Evolutionary conservation across 1,284 basidiomycete species (phyloP).

Genomic region (Abortiporus biennis): DNA sequence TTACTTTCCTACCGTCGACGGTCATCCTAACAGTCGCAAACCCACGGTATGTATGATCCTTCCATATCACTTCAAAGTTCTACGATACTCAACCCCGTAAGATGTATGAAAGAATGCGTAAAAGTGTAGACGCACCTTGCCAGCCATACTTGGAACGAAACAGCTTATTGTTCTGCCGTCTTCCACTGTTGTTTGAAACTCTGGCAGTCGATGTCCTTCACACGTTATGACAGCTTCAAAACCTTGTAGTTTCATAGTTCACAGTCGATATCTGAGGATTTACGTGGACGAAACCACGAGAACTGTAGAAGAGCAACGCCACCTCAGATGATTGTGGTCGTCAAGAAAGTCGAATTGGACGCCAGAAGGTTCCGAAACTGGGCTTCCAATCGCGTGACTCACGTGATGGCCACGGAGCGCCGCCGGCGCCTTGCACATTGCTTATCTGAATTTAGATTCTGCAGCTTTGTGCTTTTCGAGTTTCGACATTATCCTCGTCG

Average conservation of each 20-base stretch:
- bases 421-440: background rate
- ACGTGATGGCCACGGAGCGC: background rate
- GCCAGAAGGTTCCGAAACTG: background rate
- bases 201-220: background rate
- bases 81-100: background rate
- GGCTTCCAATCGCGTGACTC: background rate
- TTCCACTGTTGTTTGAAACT: slow-evolving; percentile 1
- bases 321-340: background rate
- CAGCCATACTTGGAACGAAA: slow-evolving; percentile 5
- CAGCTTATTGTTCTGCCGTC: background rate
- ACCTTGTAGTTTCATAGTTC: background rate
- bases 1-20: background rate
- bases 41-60: background rate
- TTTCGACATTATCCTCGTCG: background rate
- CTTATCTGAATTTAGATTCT: background rate
- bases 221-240: slow-evolving; percentile 2
- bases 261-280: background rate
- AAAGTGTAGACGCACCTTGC: slow-evolving; percentile 3
- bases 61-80: slow-evolving; percentile 1
- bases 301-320: background rate
- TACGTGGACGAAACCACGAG: background rate
- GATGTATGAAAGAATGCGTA: background rate
- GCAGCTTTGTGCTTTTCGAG: background rate
- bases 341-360: background rate
- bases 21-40: background rate